Base-by-base conservation (phyloP, 2,329 filamentous ascomycete species). In the Penicillium thymicola region DNA sequence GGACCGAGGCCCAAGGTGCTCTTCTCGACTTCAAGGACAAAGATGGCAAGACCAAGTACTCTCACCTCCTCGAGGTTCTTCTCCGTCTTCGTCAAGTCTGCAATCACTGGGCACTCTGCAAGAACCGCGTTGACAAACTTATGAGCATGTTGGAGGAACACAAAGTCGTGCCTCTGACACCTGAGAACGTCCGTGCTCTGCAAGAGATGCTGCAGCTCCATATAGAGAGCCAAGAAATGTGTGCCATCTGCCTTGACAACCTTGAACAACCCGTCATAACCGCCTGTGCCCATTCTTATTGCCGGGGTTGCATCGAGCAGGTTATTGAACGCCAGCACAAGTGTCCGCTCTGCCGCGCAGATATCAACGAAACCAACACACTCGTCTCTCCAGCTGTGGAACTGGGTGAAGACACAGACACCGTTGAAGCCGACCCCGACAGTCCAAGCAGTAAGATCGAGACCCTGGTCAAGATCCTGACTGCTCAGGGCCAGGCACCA, bases 61-160 rank as follows among this genome's bases (percentile, higher is more conserved):
- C 88, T 9, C 84, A 88, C 65, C 81, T 96, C 1, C 81, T 96
- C 11, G 91, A 96, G 72, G 84, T 92, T 16, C 80, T 96, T 5
- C 82, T 96, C 6, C 86, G 92, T 13, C 83, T 96, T 63, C 85
- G 92, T 18, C 92, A 96, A 75, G 83, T 89, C 70, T 96, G 92
- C 74, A 92, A 93, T 62, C 92, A 96, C 70, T 95, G 90, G 90
- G 87, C 88, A 9, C 81, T 97, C 11, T 90, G 89, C 67, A 88
- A 86, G 48, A 81, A 88, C 32, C 86, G 89, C 13, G 81, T 95
- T n/a, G 82, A 83, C 10, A 84, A 86, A n/a, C 80, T 96, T 23
- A 79, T 93, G 68, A 78, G 82, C 21, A 78, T 89, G 2, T 79
- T 95, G 2, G 87, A 90, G 42, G 81, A 83, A 16, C 79, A 89